Base-by-base conservation (phyloP, 108 stramenopile species). In the Schizochytrium sp. region DNA sequence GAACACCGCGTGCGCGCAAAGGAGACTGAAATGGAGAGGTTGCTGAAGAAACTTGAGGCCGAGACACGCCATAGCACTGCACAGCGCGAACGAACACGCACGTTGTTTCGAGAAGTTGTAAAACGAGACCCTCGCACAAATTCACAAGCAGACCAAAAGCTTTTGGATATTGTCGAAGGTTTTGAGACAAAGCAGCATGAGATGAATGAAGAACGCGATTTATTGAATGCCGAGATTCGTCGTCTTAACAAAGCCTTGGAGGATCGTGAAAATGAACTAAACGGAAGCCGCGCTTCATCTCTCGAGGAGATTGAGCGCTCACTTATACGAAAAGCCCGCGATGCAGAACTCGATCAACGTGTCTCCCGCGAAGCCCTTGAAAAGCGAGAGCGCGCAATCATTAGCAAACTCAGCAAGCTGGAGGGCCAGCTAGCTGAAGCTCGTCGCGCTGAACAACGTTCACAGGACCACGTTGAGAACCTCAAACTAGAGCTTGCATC, bases 1-100 rank as follows among this genome's bases (percentile, higher is more conserved):
- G 57, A 88, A 17, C 88, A 91, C n/a, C 88, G 88, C 44, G 72
- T 91, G 44, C 88, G 87, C 7, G 72, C 88, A 56, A 88, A 88
- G 40, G 90, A 91, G 42, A 69, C 72, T 4, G 56, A 73, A 56
- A 89, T 89, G 17, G 88, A 91, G 28, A 42, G 61, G 4, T 46
- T 91, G 55, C 88, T 72, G 49, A 72, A 61, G 61, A 91, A 91
- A 88, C 47, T 89, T 46, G 58, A 57, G 13, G 28, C 72, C 13
- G 42, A 64, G 72, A 45, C 46, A 15, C n/a, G 56, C 19, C 58
- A 76, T 7, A 49, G n/a, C 46, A 60, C 38, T 53, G 2, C 12
- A 13, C 49, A 13, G 17, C 15, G 38, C 3, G 88, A 89, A 40
- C 61, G 60, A 49, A 57, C 45, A 4, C 53, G 46, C 17, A 42